Evolutionary conservation across 2,329 filamentous ascomycete species (phyloP), one percentile per base, ranked within the genome.

Genomic region (Fusarium avenaceum): DNA sequence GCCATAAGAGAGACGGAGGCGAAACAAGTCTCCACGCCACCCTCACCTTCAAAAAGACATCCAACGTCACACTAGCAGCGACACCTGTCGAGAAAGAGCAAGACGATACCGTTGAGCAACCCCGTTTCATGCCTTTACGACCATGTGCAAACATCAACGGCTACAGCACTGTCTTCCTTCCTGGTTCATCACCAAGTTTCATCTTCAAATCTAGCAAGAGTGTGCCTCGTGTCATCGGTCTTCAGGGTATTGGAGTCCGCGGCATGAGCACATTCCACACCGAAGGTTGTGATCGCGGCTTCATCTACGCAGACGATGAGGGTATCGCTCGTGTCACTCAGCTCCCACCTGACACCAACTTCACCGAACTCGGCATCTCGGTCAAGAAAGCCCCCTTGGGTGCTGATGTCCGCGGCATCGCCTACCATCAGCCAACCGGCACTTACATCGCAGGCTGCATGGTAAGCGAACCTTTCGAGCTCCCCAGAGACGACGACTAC

Each of bases 401-500:
- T 17, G 83, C 90, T 53, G 92, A 96, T 61, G 84, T 94, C 13
- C 86, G 90, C 64, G 87, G 89, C 4, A 80, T 98, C 17, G 86
- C 91, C 1, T 97, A 94, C 75, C 94, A 97, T 74, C 83, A 89
- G 3, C 87, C 89, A 0, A 90, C 90, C 42, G 87, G 89, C 22
- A 88, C 91, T 1, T 97, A 97, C 74, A 88, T 93, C 3, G 82
- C 95, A 17, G 92, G 89, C 6, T 94, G 92, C 57, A 91, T 89
- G 65, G 82, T 83, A 9, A 75, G 79, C 26, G 88, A 90, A 48
- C 87, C 89, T 4, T 98, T 97, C 75, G 91, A 93, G 77, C 85
- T 97, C 22, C 93, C 93, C 2, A 92, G 92, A 53, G 93, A 97
- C 70, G 94, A 94, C 67, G 90, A 97, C 60, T 89, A 93, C 65